Conservation (phyloP, 805 yeast species). For the Lipomyces yamadae region DNA sequence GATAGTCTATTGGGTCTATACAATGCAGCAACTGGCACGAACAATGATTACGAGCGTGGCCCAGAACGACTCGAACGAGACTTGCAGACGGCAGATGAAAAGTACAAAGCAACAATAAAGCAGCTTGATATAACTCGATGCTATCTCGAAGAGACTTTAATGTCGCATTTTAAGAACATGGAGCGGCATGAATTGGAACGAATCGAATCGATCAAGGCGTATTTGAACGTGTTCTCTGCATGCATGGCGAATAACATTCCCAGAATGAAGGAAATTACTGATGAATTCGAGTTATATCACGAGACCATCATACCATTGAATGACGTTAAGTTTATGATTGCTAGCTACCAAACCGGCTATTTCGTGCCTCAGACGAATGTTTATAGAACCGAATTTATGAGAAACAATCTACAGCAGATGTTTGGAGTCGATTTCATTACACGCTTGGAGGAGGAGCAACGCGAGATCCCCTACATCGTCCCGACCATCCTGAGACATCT, state of each 20-base stretch:
- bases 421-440: constrained; percentile 80
- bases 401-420: constrained; percentile 63
- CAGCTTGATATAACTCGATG: constrained; percentile 71
- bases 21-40: constrained; percentile 37
- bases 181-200: constrained; percentile 84
- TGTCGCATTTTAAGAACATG: constrained; percentile 76
- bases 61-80: constrained; percentile 60
- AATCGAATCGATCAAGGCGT: constrained; percentile 74
- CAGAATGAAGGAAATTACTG: constrained; percentile 61
- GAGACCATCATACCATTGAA: constrained; percentile 71
- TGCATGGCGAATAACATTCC: constrained; percentile 65
- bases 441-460: constrained; percentile 71
- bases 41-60: constrained; percentile 56
- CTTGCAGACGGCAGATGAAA: constrained; percentile 60
- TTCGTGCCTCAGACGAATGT: constrained; percentile 73
- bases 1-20: constrained; percentile 43
- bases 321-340: constrained; percentile 69
- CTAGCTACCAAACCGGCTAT: constrained; percentile 71
- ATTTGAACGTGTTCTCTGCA: constrained; percentile 71
- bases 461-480: constrained; percentile 70
- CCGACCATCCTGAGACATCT: constrained; percentile 66
- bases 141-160: constrained; percentile 68
- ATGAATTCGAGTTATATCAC: constrained; percentile 65
- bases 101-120: constrained; percentile 59
- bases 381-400: constrained; percentile 79